A percentile compares a stretch with the other conserved stretches of the same genome.
phyloP scores from a whole-genome alignment of 129 eudicot species.

The Chrysanthemum makinoi region DNA sequence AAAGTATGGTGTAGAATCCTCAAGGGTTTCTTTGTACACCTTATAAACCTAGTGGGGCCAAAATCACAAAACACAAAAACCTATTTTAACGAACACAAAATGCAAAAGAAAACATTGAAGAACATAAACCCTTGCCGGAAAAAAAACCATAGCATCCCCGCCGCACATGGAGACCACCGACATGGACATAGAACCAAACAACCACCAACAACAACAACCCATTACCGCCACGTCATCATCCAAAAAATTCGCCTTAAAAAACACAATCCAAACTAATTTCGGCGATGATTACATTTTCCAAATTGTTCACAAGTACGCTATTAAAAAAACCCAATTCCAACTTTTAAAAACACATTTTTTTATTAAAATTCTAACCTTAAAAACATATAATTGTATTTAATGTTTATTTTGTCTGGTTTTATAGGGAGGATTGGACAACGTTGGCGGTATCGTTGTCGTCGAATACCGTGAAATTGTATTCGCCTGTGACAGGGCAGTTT shows the following conservation, averaged over 20 bases:
- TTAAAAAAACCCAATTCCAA: background rate
- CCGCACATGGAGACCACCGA: slow-evolving; percentile 40
- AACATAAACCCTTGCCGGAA: too few relatives aligned
- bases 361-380: too few relatives aligned
- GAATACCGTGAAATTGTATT: slow-evolving; percentile 74
- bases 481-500: slow-evolving; percentile 72
- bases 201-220: slow-evolving; percentile 7
- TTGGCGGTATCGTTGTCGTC: slow-evolving; percentile 95
- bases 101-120: too few relatives aligned
- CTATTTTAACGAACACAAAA: too few relatives aligned
- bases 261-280: slow-evolving; percentile 86
- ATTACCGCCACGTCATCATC: slow-evolving; percentile 19
- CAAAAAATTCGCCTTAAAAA: slow-evolving; percentile 60
- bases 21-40: too few relatives aligned
- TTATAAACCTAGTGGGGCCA: too few relatives aligned
- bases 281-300: slow-evolving; percentile 95
- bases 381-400: background rate
- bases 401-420: background rate
- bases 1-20: too few relatives aligned
- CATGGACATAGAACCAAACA: slow-evolving; percentile 51
- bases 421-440: slow-evolving; percentile 81
- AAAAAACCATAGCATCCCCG: background rate
- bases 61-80: too few relatives aligned
- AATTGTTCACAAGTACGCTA: slow-evolving; percentile 61
- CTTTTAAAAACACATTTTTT: background rate